Evolutionary conservation across 192 early-diverging fungal species (phyloP).

Genomic region (Piromyces finnis): DNA sequence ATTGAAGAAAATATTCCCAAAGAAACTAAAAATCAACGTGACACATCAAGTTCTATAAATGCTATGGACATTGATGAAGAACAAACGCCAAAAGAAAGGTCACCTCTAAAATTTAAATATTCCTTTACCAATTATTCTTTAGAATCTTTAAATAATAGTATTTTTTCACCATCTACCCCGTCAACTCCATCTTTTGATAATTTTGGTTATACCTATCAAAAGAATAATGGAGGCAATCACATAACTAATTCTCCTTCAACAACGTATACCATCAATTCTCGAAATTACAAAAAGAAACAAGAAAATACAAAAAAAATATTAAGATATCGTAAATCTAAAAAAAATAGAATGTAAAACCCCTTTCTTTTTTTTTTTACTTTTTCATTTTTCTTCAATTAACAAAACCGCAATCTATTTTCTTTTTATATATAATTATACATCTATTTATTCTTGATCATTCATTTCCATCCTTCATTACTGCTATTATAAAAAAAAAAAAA

Average conservation of each 20-base stretch:
- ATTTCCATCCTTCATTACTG: no score
- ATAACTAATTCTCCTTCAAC: background rate
- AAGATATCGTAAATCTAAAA: background rate
- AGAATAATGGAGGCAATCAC: background rate
- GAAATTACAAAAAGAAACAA: background rate
- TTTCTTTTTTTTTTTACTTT: no score
- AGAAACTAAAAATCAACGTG: no score
- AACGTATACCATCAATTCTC: background rate
- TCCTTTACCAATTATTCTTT: background rate
- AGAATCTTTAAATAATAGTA: background rate
- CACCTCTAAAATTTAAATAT: background rate
- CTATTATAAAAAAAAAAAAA: no score
- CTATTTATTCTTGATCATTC: no score
- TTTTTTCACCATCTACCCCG: background rate
- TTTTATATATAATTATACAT: no score
- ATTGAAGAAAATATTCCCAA: no score
- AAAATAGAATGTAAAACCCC: background rate
- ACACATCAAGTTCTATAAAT: no score
- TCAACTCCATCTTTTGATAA: background rate
- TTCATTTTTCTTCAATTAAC: no score
- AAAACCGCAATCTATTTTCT: no score
- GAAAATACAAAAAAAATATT: background rate
- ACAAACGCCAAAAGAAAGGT: background rate
- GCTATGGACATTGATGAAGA: background rate
- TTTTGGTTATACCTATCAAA: background rate